Conservation (phyloP, 345 rosid genomes). For the Laguncularia racemosa region DNA sequence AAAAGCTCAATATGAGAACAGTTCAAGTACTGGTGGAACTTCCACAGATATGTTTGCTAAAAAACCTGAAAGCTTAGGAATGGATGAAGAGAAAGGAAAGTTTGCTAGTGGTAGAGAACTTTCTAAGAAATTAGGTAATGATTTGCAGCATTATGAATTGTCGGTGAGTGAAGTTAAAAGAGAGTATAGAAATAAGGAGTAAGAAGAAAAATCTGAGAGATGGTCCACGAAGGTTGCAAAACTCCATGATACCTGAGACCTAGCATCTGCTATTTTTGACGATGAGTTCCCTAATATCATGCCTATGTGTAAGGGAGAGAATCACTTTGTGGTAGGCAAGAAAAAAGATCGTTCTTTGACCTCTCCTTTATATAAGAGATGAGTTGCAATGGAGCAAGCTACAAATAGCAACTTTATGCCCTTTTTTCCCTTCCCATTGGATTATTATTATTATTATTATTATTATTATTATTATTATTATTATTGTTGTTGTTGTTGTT, state of each 20-base stretch:
- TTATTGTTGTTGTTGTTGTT: no score
- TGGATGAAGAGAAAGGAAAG: slow-evolving; percentile 20
- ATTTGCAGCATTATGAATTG: slow-evolving; percentile 12
- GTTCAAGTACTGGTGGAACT: slow-evolving; percentile 18
- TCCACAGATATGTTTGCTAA: slow-evolving; percentile 54
- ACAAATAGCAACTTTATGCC: slow-evolving; percentile 53
- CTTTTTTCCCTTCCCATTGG: slow-evolving; percentile 81
- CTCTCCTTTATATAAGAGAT: slow-evolving; percentile 66
- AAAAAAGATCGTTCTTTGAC: slow-evolving; percentile 71
- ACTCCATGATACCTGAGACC: slow-evolving; percentile 46
- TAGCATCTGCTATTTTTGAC: slow-evolving; percentile 29
- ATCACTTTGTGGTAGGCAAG: slow-evolving; percentile 70
- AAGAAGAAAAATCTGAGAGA: slow-evolving; percentile 45
- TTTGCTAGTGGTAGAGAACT: slow-evolving; percentile 8
- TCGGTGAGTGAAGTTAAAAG: slow-evolving; percentile 12
- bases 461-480: no score
- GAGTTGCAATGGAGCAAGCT: slow-evolving; percentile 43
- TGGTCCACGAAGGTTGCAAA: slow-evolving; percentile 69
- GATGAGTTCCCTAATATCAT: slow-evolving; percentile 61
- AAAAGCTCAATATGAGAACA: slow-evolving; percentile 31
- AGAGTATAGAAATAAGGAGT: slow-evolving; percentile 28
- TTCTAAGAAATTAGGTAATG: slow-evolving; percentile 7
- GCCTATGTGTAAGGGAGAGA: slow-evolving; percentile 81
- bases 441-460: no score
- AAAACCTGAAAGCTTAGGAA: slow-evolving; percentile 29